A percentile compares a stretch with the other conserved stretches of the same genome.
These are phyloP conservation scores for Kwoniella botswanensis DNA, from an alignment of 768 basidiomycete genomes.

Conservation along the genomic window DNA sequence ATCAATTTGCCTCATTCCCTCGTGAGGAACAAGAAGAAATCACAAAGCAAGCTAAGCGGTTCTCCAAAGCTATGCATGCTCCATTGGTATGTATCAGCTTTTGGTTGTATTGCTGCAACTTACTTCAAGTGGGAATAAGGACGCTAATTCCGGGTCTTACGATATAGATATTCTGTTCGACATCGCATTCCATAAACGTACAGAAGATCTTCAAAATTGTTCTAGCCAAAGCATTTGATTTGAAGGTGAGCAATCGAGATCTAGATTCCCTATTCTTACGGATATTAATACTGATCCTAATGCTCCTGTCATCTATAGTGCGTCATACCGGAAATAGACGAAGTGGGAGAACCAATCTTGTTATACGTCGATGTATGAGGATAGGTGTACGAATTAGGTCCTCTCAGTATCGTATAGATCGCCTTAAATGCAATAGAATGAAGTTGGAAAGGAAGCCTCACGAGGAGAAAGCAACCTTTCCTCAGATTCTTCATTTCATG, in stretches of 20 bases:
- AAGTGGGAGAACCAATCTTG: slow-evolving; percentile 92
- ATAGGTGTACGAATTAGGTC: neutral
- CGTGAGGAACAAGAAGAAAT: slow-evolving; percentile 99
- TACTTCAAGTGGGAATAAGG: too few species aligned
- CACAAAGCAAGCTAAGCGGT: slow-evolving; percentile 97
- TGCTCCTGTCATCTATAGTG: slow-evolving; percentile 64
- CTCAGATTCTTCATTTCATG: too few species aligned
- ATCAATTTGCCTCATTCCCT: slow-evolving; percentile 93
- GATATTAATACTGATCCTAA: neutral
- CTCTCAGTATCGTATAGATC: neutral
- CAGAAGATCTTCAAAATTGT: slow-evolving; percentile 76
- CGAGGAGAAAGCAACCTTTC: too few species aligned
- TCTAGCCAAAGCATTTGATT: slow-evolving; percentile 76
- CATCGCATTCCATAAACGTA: slow-evolving; percentile 97
- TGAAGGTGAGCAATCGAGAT: slow-evolving; percentile 61
- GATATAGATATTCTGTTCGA: slow-evolving; percentile 86
- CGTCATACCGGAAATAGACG: slow-evolving; percentile 96
- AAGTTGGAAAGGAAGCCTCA: too few species aligned
- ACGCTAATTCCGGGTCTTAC: too few species aligned
- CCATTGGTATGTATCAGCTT: slow-evolving; percentile 64
- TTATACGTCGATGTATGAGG: slow-evolving; percentile 73
- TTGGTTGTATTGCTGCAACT: neutral
- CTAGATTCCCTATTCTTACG: neutral
- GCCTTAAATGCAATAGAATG: too few species aligned
- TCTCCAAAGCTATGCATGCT: slow-evolving; percentile 98